phyloP scores from a whole-genome alignment of 441 rosid species.

The Syzygium syzygioides region DNA sequence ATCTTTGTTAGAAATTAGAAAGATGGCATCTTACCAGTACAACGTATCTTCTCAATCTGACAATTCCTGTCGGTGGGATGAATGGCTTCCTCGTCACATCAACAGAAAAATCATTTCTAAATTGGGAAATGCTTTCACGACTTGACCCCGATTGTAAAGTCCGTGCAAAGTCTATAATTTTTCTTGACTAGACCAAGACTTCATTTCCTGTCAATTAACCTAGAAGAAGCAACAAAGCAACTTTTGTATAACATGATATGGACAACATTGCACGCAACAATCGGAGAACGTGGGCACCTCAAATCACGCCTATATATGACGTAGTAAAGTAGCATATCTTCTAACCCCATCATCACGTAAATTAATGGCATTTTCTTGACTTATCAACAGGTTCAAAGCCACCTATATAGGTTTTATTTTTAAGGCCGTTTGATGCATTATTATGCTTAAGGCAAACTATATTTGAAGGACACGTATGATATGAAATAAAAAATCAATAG shows the following conservation, averaged over 20 bases:
- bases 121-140: background rate
- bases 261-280: background rate
- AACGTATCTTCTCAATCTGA: background rate
- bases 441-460: background rate
- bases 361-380: background rate
- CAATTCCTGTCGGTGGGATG: background rate
- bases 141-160: background rate
- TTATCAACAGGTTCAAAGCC: background rate
- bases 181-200: background rate
- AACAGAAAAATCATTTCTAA: background rate
- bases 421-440: background rate
- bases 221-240: background rate
- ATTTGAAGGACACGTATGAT: background rate
- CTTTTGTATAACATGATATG: background rate
- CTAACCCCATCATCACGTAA: background rate
- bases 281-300: background rate
- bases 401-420: background rate
- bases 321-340: background rate
- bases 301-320: background rate
- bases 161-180: background rate
- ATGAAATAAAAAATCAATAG: background rate
- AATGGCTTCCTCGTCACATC: background rate
- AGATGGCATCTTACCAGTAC: background rate
- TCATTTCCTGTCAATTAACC: background rate
- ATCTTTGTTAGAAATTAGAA: background rate